Percentiles rank a stretch among this genome's conserved stretches.
phyloP scores from a whole-genome alignment of 768 basidiomycete genomes.

The Arthromyces matolae region DNA sequence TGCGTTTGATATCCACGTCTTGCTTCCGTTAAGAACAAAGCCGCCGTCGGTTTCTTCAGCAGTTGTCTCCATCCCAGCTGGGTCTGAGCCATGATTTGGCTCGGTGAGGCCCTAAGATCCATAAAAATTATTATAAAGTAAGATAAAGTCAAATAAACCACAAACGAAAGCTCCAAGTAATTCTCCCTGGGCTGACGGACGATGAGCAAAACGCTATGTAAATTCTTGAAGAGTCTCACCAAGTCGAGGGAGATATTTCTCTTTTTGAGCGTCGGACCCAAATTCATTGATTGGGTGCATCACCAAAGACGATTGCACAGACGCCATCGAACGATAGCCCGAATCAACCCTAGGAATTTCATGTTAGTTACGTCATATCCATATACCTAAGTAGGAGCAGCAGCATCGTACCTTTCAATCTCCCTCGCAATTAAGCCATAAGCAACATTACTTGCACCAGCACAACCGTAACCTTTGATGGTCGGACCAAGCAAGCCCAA shows the following conservation, averaged over 20 bases:
- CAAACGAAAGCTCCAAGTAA: slow-evolving; percentile 89
- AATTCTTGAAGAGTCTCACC: slow-evolving; percentile 46
- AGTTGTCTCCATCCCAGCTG: slow-evolving; percentile 94
- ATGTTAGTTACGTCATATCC: not conserved
- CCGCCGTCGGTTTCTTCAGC: slow-evolving; percentile 85
- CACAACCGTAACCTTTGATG: slow-evolving; percentile 91
- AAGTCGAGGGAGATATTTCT: slow-evolving; percentile 82
- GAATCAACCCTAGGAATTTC: slow-evolving; percentile 73
- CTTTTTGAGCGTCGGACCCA: slow-evolving; percentile 86
- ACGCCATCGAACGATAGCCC: slow-evolving; percentile 91
- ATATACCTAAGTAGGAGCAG: too few species aligned
- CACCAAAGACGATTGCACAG: slow-evolving; percentile 92
- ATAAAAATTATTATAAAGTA: not conserved
- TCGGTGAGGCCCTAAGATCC: slow-evolving; percentile 80
- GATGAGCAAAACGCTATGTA: not conserved
- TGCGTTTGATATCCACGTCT: slow-evolving; percentile 97
- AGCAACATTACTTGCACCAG: slow-evolving; percentile 86
- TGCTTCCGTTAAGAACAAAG: slow-evolving; percentile 83
- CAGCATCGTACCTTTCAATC: slow-evolving; percentile 70
- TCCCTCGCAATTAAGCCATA: slow-evolving; percentile 94
- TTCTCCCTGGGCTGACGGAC: slow-evolving; percentile 67
- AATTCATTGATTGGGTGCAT: slow-evolving; percentile 95
- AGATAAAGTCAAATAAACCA: slow-evolving; percentile 14
- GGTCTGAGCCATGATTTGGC: slow-evolving; percentile 96
- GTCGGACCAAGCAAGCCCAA: slow-evolving; percentile 90